phyloP scores from a whole-genome alignment of 768 basidiomycete genomes.

The Tremella fuciformis region DNA sequence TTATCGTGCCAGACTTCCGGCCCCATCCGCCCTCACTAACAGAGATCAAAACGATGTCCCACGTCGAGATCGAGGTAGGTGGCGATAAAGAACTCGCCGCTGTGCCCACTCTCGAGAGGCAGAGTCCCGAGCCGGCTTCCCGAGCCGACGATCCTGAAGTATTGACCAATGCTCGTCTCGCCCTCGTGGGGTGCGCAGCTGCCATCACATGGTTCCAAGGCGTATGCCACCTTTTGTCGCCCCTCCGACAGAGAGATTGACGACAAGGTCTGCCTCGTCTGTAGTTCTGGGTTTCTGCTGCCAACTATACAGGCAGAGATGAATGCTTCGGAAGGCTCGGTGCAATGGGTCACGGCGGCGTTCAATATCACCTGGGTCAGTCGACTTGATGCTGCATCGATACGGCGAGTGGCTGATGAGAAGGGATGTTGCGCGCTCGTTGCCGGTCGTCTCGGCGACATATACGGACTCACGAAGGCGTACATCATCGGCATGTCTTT shows the following conservation, averaged over 20 bases:
- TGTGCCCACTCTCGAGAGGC: too few relatives aligned
- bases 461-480: slow-evolving; percentile 9
- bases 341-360: slow-evolving; percentile 9
- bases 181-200: neutral
- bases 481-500: slow-evolving; percentile 6
- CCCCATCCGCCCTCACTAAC: too few relatives aligned
- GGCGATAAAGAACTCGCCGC: too few relatives aligned
- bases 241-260: neutral
- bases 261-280: slow-evolving; percentile 4
- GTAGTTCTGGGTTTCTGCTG: slow-evolving; percentile 13
- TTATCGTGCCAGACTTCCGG: too few relatives aligned
- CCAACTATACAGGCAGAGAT: slow-evolving; percentile 9
- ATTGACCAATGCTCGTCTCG: neutral
- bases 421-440: slow-evolving; percentile 17
- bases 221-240: neutral
- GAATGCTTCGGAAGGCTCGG: neutral
- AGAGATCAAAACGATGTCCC: too few relatives aligned
- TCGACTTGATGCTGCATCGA: neutral
- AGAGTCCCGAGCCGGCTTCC: too few relatives aligned
- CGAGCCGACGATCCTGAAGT: neutral
- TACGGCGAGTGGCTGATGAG: neutral
- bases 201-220: slow-evolving; percentile 4
- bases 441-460: slow-evolving; percentile 15
- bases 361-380: slow-evolving; percentile 7
- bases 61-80: too few relatives aligned